These are phyloP conservation scores for Marasmius fiardii DNA, from an alignment of 1,284 basidiomycete genomes.

Conservation along the genomic window DNA sequence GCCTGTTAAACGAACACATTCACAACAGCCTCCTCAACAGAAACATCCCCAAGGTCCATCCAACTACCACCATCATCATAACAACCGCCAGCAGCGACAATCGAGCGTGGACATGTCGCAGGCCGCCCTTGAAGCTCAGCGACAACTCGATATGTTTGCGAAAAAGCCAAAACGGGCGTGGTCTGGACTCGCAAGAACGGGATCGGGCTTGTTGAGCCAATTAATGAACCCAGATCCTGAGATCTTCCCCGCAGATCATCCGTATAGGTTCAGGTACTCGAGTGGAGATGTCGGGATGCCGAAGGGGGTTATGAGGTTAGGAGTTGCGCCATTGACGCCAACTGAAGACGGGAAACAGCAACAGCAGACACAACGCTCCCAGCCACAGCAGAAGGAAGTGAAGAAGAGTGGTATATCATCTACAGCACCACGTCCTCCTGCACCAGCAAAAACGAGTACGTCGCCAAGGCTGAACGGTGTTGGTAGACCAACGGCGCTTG, in stretches of 20 bases:
- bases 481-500: conserved; percentile 6
- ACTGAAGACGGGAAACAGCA: conserved; percentile 7
- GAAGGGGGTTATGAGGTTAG: conserved; percentile 13
- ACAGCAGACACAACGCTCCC: neutral
- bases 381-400: neutral
- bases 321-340: conserved; percentile 9
- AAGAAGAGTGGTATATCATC: conserved; percentile 1
- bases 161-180: conserved; percentile 71
- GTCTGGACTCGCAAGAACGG: conserved; percentile 51
- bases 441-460: neutral
- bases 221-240: conserved; percentile 68
- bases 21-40: conserved; percentile 10
- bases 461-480: neutral
- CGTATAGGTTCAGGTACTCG: conserved; percentile 50
- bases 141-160: conserved; percentile 73
- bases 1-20: neutral
- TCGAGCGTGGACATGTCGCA: conserved; percentile 20
- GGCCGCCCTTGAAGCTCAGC: conserved; percentile 60
- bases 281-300: conserved; percentile 44
- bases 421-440: neutral
- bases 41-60: conserved; percentile 19
- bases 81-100: conserved; percentile 17
- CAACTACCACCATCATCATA: conserved; percentile 1
- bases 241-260: conserved; percentile 56
- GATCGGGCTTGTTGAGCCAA: conserved; percentile 59